phyloP scores from a whole-genome alignment of 306 rosid genomes.

The Pachyrhizus erosus region DNA sequence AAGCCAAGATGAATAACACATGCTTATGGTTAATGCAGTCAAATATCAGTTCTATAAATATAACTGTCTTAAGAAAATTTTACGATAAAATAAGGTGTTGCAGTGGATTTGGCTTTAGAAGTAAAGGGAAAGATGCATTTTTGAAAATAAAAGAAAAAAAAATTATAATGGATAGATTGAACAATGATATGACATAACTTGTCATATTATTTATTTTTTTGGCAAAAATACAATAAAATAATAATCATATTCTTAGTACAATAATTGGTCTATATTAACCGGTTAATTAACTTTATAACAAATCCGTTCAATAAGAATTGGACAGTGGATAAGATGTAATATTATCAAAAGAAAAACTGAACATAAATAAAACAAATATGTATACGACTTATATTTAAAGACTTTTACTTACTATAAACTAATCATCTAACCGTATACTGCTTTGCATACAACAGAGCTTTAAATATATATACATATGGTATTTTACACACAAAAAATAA shows the following conservation, averaged over 20 bases:
- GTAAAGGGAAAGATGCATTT: neutral
- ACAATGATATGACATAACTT: neutral
- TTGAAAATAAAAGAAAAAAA: neutral
- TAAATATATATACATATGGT: neutral
- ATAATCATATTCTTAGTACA: neutral
- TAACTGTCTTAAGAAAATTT: neutral
- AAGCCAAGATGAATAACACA: neutral
- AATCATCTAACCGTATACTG: neutral
- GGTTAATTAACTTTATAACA: neutral
- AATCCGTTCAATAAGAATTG: neutral
- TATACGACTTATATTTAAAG: neutral
- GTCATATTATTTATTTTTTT: neutral
- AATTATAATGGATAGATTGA: neutral
- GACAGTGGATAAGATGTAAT: neutral
- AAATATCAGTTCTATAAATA: neutral
- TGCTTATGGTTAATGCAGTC: neutral
- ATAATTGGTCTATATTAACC: neutral
- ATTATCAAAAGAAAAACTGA: neutral
- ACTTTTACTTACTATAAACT: neutral
- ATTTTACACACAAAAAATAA: too few relatives aligned
- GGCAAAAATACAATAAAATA: neutral
- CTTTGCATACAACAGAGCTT: neutral
- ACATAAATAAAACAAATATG: neutral
- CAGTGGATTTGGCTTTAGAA: neutral
- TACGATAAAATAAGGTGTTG: neutral